A percentile compares a stretch with the other conserved stretches of the same genome.
These are phyloP conservation scores for Candida sakaeoensis DNA, from an alignment of 805 yeast species.

Conservation along the genomic window DNA sequence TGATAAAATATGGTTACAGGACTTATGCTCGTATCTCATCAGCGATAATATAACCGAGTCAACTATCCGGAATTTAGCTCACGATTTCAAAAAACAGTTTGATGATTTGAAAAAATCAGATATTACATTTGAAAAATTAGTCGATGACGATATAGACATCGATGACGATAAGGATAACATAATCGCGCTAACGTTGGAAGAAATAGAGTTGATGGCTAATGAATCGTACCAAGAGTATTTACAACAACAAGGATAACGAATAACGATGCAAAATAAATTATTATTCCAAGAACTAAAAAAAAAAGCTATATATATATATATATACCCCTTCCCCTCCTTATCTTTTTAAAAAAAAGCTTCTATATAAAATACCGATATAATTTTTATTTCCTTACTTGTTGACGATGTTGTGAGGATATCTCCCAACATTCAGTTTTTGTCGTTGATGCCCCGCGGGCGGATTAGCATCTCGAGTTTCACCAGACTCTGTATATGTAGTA, in stretches of 20 bases:
- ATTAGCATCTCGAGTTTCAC: constrained; percentile 5
- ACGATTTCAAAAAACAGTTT: constrained; percentile 52
- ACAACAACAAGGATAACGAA: constrained; percentile 18
- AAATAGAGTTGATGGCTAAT: constrained; percentile 59
- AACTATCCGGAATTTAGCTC: constrained; percentile 59
- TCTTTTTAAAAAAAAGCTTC: too few relatives aligned
- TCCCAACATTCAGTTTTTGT: constrained; percentile 20
- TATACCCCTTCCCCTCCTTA: not conserved
- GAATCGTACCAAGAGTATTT: constrained; percentile 19
- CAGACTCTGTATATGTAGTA: constrained; percentile 6
- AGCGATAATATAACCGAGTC: constrained; percentile 56
- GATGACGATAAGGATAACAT: constrained; percentile 26
- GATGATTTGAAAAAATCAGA: constrained; percentile 38
- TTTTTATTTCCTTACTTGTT: constrained; percentile 3
- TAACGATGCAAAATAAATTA: constrained; percentile 26
- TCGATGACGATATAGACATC: constrained; percentile 11
- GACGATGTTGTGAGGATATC: constrained; percentile 27
- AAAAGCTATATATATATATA: not conserved
- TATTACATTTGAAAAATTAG: constrained; percentile 54
- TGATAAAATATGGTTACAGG: constrained; percentile 72
- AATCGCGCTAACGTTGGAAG: constrained; percentile 45
- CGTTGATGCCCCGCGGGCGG: constrained; percentile 12
- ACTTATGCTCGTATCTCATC: constrained; percentile 71
- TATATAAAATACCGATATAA: not conserved
- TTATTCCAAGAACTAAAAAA: constrained; percentile 19